phyloP scores from a whole-genome alignment of 805 yeast genomes.

The baker's yeast (Saccharomyces cerevisiae) region DNA sequence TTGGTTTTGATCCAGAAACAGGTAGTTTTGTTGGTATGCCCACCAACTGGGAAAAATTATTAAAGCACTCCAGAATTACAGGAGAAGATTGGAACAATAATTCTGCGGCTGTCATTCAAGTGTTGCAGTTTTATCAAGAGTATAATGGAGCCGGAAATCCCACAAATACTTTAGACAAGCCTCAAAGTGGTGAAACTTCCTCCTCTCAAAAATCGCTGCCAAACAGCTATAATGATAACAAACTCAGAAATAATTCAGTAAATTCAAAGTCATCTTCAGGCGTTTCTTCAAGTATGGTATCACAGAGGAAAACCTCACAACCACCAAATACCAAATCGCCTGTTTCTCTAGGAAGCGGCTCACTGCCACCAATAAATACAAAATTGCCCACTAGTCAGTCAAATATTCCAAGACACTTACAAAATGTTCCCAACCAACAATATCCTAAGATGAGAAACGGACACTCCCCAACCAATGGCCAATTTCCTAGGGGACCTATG shows the following conservation, averaged over 20 bases:
- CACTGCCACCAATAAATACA: conserved; percentile 4
- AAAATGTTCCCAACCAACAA: background rate
- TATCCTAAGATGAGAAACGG: background rate
- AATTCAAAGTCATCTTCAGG: conserved; percentile 6
- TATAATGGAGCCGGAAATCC: conserved; percentile 25
- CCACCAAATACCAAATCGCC: conserved; percentile 21
- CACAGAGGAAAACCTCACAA: conserved; percentile 25
- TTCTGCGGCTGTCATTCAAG: conserved; percentile 92
- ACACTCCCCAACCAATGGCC: background rate
- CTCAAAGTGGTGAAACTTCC: conserved; percentile 3
- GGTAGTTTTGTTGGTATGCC: conserved; percentile 93
- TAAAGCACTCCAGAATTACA: conserved; percentile 82
- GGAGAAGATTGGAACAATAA: conserved; percentile 86
- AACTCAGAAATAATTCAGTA: conserved; percentile 3
- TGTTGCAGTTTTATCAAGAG: conserved; percentile 66
- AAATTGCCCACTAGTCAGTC: background rate
- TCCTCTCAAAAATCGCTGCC: conserved; percentile 1
- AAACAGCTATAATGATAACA: background rate
- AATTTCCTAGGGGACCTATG: conserved; percentile 1
- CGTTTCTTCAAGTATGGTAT: conserved; percentile 9
- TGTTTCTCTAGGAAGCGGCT: conserved; percentile 1
- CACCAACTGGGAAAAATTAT: conserved; percentile 80
- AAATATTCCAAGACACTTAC: background rate
- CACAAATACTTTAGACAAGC: conserved; percentile 5
- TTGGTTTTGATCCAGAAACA: conserved; percentile 72